phyloP scores from a whole-genome alignment of 2,329 filamentous ascomycete genomes.

The Penicillium sumatraense region DNA sequence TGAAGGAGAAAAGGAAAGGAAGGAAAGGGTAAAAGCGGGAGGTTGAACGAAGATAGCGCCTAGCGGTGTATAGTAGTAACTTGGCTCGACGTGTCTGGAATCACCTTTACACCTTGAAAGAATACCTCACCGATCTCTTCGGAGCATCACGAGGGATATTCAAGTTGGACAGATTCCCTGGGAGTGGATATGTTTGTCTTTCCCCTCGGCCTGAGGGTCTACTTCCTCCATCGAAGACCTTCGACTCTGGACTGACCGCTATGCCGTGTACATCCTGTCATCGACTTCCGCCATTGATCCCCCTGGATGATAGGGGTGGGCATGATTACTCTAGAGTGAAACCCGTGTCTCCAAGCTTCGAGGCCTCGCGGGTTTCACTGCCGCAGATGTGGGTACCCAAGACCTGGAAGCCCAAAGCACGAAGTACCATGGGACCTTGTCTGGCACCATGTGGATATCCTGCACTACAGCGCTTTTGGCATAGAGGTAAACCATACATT shows the following conservation, averaged over 20 bases:
- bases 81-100: constrained; percentile 9
- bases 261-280: constrained; percentile 23
- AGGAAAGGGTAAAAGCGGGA: constrained; percentile 4
- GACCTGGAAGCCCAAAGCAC: constrained; percentile 21
- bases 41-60: constrained; percentile 4
- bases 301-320: constrained; percentile 7
- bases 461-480: constrained; percentile 15
- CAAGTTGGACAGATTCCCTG: constrained; percentile 23
- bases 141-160: constrained; percentile 14
- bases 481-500: constrained; percentile 9
- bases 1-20: background rate
- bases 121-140: constrained; percentile 15
- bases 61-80: constrained; percentile 21
- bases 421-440: constrained; percentile 25
- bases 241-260: constrained; percentile 25
- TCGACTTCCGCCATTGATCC: constrained; percentile 11
- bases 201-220: constrained; percentile 2
- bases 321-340: constrained; percentile 7
- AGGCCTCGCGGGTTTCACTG: constrained; percentile 38
- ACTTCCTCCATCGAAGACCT: constrained; percentile 12
- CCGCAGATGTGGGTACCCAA: constrained; percentile 35
- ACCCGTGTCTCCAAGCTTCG: constrained; percentile 31
- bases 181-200: constrained; percentile 21
- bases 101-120: constrained; percentile 1
- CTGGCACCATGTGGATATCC: constrained; percentile 37